Evolutionary conservation across 1,284 basidiomycete genomes (phyloP).

Genomic region (Apiotrichum domesticum): DNA sequence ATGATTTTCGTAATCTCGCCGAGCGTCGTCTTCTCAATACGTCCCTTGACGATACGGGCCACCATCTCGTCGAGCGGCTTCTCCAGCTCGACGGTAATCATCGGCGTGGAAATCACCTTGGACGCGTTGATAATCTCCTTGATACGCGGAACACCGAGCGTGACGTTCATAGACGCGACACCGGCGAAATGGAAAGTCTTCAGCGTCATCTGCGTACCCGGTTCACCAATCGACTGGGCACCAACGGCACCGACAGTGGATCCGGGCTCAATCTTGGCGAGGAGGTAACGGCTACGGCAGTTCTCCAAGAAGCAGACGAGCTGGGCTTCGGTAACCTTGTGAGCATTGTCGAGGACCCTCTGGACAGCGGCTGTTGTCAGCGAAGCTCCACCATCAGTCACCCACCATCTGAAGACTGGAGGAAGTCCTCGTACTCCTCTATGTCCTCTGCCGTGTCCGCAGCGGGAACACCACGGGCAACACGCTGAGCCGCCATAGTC

Average conservation of each 20-base stretch:
- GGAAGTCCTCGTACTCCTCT: slow-evolving; percentile 49
- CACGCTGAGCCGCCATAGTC: slow-evolving; percentile 64
- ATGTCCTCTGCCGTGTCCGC: slow-evolving; percentile 60
- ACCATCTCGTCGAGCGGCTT: slow-evolving; percentile 77
- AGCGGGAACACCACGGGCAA: slow-evolving; percentile 72
- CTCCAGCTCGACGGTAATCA: slow-evolving; percentile 93
- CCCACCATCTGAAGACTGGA: slow-evolving; percentile 34
- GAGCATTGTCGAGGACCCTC: slow-evolving; percentile 76
- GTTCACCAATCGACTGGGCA: slow-evolving; percentile 98
- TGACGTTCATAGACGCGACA: slow-evolving; percentile 99
- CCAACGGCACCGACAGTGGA: slow-evolving; percentile 98
- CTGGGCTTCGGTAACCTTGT: slow-evolving; percentile 81
- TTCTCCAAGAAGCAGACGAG: slow-evolving; percentile 72
- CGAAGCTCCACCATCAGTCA: background rate
- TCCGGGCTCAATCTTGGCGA: slow-evolving; percentile 90
- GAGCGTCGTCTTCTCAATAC: slow-evolving; percentile 89
- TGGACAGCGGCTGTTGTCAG: slow-evolving; percentile 48
- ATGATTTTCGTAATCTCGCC: slow-evolving; percentile 91
- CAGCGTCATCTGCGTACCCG: slow-evolving; percentile 98
- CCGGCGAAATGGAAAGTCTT: slow-evolving; percentile 99
- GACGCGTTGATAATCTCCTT: slow-evolving; percentile 93
- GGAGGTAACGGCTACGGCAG: slow-evolving; percentile 86
- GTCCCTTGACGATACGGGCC: slow-evolving; percentile 94
- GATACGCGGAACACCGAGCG: slow-evolving; percentile 97
- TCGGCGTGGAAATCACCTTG: slow-evolving; percentile 93